These are phyloP conservation scores for Stygiomarasmius scandens DNA, from an alignment of 1,284 basidiomycete species.

Conservation along the genomic window DNA sequence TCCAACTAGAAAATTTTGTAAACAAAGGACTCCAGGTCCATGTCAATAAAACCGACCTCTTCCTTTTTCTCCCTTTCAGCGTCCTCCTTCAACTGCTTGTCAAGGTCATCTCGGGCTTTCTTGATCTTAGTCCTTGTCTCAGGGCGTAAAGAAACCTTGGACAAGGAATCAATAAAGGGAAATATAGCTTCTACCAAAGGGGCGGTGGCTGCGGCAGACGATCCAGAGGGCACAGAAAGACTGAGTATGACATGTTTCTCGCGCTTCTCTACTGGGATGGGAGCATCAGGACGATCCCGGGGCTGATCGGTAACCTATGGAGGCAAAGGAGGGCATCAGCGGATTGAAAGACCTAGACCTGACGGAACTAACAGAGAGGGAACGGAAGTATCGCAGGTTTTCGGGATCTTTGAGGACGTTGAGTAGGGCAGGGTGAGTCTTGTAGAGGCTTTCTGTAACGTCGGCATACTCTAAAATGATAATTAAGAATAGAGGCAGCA, in stretches of 20 bases:
- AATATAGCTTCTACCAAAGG: conserved; percentile 71
- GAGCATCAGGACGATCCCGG: conserved; percentile 60
- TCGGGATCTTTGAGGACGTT: conserved; percentile 64
- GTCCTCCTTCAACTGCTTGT: conserved; percentile 69
- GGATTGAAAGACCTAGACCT: conserved; percentile 14
- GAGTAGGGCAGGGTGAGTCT: conserved; percentile 60
- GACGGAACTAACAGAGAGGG: conserved; percentile 53
- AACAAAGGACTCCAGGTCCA: neutral
- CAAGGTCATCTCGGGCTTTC: conserved; percentile 71
- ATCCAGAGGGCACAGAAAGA: conserved; percentile 57
- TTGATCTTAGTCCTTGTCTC: conserved; percentile 80
- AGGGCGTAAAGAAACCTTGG: conserved; percentile 66
- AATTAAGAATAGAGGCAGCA: conserved; percentile 1
- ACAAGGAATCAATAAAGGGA: conserved; percentile 71
- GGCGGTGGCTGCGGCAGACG: conserved; percentile 50
- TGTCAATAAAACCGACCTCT: conserved; percentile 43
- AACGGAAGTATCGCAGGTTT: conserved; percentile 76
- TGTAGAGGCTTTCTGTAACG: conserved; percentile 78
- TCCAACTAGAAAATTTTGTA: conserved; percentile 21
- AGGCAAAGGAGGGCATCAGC: conserved; percentile 11
- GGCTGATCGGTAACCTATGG: conserved; percentile 82
- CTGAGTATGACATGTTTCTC: conserved; percentile 76
- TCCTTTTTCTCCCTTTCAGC: conserved; percentile 71
- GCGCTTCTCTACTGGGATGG: conserved; percentile 49
- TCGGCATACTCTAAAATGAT: conserved; percentile 69